Evolutionary conservation across 495 filamentous ascomycete genomes (phyloP), one percentile per base, ranked within the genome.

Genomic region (Cudoniella acicularis): DNA sequence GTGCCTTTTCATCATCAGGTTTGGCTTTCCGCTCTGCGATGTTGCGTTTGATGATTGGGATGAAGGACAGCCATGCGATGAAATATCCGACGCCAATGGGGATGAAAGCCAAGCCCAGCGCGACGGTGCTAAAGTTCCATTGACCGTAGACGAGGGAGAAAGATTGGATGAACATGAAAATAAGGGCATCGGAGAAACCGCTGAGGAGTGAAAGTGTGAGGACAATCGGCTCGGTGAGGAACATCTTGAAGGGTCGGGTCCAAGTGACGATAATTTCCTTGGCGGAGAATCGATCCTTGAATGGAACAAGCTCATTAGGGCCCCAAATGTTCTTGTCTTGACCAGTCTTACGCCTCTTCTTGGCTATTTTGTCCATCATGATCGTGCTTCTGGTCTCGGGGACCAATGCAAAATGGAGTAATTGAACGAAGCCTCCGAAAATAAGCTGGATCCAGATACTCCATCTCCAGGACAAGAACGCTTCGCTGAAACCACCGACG

Each of bases 371-470:
- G 66, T 90, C 86, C 61, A 91, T 73, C 57, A 89, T 74, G 51
- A 89, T 81, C 1, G 83, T 87, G 0, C 82, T 76, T 18, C 88
- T 78, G 0, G 87, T 91, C 65, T 91, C 88, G 0, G 83, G 82
- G 9, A 89, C 86, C 2, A 85, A 75, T 54, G 90, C 70, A 52
- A 87, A 76, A 58, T 92, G 87, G 20, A 87, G 65, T 0, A 86
- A 11, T 64, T 91, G 84, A 22, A 87, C 83, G 48, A 75, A 71
- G 0, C 74, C 84, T 26, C 89, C 88, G 48, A 92, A 81, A 51
- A 91, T 88, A 53, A 92, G 78, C 67, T 91, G 87, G 59, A 92
- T 82, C 88, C 87, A 92, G 67, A 91, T 88, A 48, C 77, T 81
- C 91, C 90, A 94, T 18, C 75, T 75, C 90, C 87, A 92, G n/a